A percentile compares a stretch with the other conserved stretches of the same genome.
Evolutionary conservation across 441 rosid genomes (phyloP).

Genomic region (Populus hybrid): DNA sequence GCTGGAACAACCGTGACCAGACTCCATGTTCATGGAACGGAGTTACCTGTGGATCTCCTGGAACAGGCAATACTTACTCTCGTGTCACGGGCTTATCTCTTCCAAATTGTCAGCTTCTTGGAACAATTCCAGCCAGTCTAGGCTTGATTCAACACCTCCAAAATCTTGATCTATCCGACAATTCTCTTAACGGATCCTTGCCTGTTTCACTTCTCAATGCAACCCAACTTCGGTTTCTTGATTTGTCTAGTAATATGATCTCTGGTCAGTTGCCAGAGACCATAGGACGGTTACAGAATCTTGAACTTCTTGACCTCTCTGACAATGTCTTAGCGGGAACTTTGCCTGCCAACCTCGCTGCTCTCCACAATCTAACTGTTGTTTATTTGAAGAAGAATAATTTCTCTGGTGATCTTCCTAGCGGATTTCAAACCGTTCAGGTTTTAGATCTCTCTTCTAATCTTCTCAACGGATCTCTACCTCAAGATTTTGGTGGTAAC

Average conservation of each 20-base stretch:
- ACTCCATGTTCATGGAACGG: slow-evolving; percentile 89
- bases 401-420: slow-evolving; percentile 50
- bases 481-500: slow-evolving; percentile 59
- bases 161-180: slow-evolving; percentile 67
- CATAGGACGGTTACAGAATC: slow-evolving; percentile 48
- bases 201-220: slow-evolving; percentile 56
- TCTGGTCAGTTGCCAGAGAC: slow-evolving; percentile 51
- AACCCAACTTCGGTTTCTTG: slow-evolving; percentile 51
- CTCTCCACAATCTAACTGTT: slow-evolving; percentile 46
- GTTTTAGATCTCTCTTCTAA: slow-evolving; percentile 73
- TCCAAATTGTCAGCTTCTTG: slow-evolving; percentile 60
- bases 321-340: slow-evolving; percentile 75
- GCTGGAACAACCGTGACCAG: slow-evolving; percentile 56
- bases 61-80: slow-evolving; percentile 21
- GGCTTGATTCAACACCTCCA: slow-evolving; percentile 54
- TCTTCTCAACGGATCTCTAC: slow-evolving; percentile 65
- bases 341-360: slow-evolving; percentile 46
- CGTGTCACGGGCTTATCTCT: slow-evolving; percentile 57
- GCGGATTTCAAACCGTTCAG: slow-evolving; percentile 46
- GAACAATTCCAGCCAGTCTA: slow-evolving; percentile 66
- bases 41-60: slow-evolving; percentile 46
- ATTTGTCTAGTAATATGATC: slow-evolving; percentile 64
- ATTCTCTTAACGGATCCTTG: slow-evolving; percentile 71
- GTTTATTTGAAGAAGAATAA: slow-evolving; percentile 59
- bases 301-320: slow-evolving; percentile 60